A percentile compares a stretch with the other conserved stretches of the same genome.
phyloP scores from a whole-genome alignment of 1,284 basidiomycete genomes.

The Sporisorium graminicola region DNA sequence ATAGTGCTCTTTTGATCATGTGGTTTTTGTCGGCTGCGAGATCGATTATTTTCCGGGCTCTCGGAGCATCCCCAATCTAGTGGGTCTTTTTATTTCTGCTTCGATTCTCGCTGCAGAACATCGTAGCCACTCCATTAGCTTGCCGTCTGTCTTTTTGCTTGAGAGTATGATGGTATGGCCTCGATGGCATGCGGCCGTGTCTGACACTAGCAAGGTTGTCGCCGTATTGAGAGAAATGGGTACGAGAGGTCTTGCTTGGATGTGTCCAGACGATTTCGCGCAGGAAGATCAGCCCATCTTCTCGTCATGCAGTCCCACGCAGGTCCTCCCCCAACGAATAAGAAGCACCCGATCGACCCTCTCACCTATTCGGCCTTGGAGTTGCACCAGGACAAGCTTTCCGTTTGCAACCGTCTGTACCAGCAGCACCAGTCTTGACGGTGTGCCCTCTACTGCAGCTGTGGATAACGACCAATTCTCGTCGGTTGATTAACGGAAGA shows the following conservation, averaged over 20 bases:
- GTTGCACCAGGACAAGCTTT: neutral
- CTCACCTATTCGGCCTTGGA: neutral
- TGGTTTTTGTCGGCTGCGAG: neutral
- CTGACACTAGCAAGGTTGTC: neutral
- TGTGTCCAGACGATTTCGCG: neutral
- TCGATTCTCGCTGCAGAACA: neutral
- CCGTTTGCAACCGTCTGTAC: neutral
- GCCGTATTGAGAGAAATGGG: neutral
- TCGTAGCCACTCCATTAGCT: neutral
- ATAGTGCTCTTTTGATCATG: slow-evolving; percentile 3
- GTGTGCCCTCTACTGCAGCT: too few species aligned
- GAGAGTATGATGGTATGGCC: neutral
- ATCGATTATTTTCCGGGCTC: slow-evolving; percentile 5
- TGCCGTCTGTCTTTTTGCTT: neutral
- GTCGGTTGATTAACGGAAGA: neutral
- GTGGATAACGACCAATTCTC: neutral
- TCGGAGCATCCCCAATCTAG: neutral
- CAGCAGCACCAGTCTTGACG: too few species aligned
- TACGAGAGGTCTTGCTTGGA: neutral
- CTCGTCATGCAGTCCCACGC: neutral
- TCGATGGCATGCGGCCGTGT: neutral
- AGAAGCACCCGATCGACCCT: slow-evolving; percentile 11
- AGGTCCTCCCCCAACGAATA: slow-evolving; percentile 15
- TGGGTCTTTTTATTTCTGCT: neutral
- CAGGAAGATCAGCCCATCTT: slow-evolving; percentile 6